Conservation (phyloP, 2,329 filamentous ascomycete genomes). For the Trichophyton verrucosum region DNA sequence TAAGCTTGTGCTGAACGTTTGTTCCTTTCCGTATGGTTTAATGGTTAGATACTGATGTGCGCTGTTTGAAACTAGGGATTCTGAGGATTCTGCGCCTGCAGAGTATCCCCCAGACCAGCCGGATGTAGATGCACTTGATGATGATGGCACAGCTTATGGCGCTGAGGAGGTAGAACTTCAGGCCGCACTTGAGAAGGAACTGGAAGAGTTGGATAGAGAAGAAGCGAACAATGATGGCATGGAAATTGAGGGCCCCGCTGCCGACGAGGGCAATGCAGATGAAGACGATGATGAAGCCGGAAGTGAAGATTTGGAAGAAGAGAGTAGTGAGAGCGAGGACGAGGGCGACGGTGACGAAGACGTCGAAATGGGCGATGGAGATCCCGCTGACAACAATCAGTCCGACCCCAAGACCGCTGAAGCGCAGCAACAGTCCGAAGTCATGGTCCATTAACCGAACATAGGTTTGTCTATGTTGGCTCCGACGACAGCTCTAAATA, state of each 20-base stretch:
- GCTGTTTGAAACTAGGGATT: conserved; percentile 54
- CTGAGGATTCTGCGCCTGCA: conserved; percentile 88
- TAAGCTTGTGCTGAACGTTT: conserved; percentile 34
- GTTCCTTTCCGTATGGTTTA: neutral
- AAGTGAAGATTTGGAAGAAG: conserved; percentile 66
- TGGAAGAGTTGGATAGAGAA: conserved; percentile 36
- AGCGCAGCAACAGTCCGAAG: conserved; percentile 27
- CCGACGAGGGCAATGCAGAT: conserved; percentile 43
- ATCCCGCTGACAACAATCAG: conserved; percentile 27
- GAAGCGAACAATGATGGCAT: conserved; percentile 54
- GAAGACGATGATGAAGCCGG: conserved; percentile 7
- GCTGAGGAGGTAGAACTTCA: conserved; percentile 74
- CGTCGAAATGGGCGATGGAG: conserved; percentile 46
- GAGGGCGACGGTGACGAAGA: conserved; percentile 44
- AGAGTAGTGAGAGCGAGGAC: conserved; percentile 59
- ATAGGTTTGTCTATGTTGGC: neutral
- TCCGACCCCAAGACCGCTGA: conserved; percentile 14
- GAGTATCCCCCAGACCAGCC: conserved; percentile 97
- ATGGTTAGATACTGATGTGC: conserved; percentile 12
- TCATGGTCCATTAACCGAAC: conserved; percentile 35
- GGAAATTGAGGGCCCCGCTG: conserved; percentile 47
- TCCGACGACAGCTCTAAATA: neutral
- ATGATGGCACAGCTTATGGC: conserved; percentile 76
- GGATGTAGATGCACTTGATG: conserved; percentile 74
- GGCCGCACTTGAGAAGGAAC: conserved; percentile 45